Percentiles rank a stretch among this genome's conserved stretches.
phyloP scores from a whole-genome alignment of 768 basidiomycete genomes.

The Pleurotus tuber-regium region DNA sequence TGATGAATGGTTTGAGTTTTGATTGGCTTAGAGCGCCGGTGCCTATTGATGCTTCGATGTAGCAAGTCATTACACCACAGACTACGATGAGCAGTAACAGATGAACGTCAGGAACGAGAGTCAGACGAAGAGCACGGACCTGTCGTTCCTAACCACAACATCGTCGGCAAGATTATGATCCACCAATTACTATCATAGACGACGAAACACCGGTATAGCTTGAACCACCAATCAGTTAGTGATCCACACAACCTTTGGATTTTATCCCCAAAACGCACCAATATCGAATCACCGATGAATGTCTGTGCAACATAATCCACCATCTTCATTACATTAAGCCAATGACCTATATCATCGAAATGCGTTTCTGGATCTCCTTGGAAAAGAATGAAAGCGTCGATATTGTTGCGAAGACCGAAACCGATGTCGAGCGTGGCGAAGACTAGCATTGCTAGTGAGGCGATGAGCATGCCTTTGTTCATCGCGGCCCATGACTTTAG shows the following conservation, averaged over 20 bases:
- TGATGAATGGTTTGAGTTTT: slow-evolving; percentile 33
- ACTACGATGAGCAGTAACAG: slow-evolving; percentile 17
- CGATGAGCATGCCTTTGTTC: slow-evolving; percentile 34
- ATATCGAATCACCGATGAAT: slow-evolving; percentile 39
- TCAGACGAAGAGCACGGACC: slow-evolving; percentile 19
- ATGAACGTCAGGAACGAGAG: not conserved
- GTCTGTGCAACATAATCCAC: slow-evolving; percentile 39
- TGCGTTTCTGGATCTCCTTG: slow-evolving; percentile 28
- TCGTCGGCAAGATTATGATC: slow-evolving; percentile 26
- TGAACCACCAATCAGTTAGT: not conserved
- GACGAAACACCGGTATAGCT: slow-evolving; percentile 39
- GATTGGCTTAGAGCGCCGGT: slow-evolving; percentile 25
- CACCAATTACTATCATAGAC: slow-evolving; percentile 30
- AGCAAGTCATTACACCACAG: slow-evolving; percentile 31
- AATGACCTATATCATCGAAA: slow-evolving; percentile 32
- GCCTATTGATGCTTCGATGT: slow-evolving; percentile 28
- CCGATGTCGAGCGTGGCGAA: slow-evolving; percentile 40
- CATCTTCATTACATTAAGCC: slow-evolving; percentile 43
- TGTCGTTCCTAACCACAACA: slow-evolving; percentile 36
- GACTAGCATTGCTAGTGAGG: slow-evolving; percentile 35
- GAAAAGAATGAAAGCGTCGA: slow-evolving; percentile 39
- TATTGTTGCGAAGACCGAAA: slow-evolving; percentile 37
- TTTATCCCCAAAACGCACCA: slow-evolving; percentile 25
- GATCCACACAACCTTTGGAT: not conserved
- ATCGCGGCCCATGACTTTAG: too few relatives aligned